Percentiles rank a stretch among this genome's conserved stretches.
phyloP scores from a whole-genome alignment of 441 rosid genomes.

The Pelargonium cotyledonis region DNA sequence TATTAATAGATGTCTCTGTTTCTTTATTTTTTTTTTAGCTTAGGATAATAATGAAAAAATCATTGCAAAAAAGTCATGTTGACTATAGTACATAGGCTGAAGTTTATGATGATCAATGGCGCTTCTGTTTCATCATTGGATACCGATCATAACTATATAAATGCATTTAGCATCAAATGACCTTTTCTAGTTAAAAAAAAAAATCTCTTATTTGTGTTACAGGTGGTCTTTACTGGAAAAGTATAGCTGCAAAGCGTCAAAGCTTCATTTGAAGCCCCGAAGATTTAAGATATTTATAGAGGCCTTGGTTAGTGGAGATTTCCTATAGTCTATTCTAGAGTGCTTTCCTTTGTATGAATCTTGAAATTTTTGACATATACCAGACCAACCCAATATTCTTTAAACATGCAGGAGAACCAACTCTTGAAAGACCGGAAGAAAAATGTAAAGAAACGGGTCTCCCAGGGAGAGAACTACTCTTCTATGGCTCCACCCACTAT shows the following conservation, averaged over 20 bases:
- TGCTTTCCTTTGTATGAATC: conserved; percentile 14
- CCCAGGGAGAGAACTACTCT: conserved; percentile 61
- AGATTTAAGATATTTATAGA: conserved; percentile 88
- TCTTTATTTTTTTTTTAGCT: too few relatives aligned
- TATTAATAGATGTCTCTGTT: too few relatives aligned
- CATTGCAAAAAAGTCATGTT: background rate
- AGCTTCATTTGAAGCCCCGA: conserved; percentile 95
- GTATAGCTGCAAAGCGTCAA: conserved; percentile 96
- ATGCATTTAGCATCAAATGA: too few relatives aligned
- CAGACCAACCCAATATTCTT: conserved; percentile 22
- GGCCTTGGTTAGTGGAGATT: conserved; percentile 72
- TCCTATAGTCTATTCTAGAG: conserved; percentile 8
- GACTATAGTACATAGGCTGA: background rate
- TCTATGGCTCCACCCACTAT: conserved; percentile 43
- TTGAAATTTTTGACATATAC: conserved; percentile 18
- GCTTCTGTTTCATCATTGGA: background rate
- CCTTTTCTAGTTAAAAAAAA: too few relatives aligned
- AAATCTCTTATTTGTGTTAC: conserved; percentile 18
- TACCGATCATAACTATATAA: background rate
- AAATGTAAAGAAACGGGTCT: conserved; percentile 60
- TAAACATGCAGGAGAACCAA: conserved; percentile 77
- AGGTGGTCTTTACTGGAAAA: conserved; percentile 99
- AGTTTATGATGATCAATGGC: background rate
- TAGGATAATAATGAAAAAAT: background rate
- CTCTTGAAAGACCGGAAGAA: conserved; percentile 89